These are phyloP conservation scores for Trichoderma sp. DNA, from an alignment of 2,329 filamentous ascomycete species.

Conservation along the genomic window DNA sequence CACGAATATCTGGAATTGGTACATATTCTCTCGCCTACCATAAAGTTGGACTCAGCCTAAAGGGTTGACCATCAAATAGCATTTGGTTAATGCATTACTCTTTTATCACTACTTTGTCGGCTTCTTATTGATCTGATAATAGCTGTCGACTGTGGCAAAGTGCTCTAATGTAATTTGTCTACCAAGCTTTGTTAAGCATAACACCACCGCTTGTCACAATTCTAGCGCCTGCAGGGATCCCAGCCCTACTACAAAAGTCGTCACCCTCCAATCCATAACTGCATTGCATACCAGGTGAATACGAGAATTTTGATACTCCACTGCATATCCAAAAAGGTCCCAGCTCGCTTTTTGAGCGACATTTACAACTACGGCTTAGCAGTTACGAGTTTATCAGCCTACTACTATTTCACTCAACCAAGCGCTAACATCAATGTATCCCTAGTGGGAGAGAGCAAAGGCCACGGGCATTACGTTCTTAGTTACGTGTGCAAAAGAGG, in stretches of 20 bases:
- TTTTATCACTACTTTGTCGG: background rate
- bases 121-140: background rate
- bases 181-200: background rate
- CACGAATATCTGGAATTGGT: no score
- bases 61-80: background rate
- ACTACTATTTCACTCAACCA: background rate
- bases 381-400: background rate
- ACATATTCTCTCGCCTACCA: no score
- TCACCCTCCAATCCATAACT: background rate
- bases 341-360: background rate
- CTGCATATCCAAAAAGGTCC: background rate
- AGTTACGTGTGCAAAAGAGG: background rate
- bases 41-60: no score
- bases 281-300: background rate
- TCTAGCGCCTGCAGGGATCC: background rate
- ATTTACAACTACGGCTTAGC: background rate
- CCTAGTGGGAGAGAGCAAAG: background rate
- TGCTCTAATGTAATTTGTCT: background rate
- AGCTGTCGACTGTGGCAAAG: background rate
- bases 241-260: background rate
- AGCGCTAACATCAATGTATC: background rate
- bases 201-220: background rate
- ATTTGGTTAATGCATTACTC: background rate
- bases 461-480: background rate
- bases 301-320: background rate